Percentiles rank a stretch among this genome's conserved stretches.
Conservation (phyloP, 495 filamentous ascomycete species). For the Podospora comata region DNA sequence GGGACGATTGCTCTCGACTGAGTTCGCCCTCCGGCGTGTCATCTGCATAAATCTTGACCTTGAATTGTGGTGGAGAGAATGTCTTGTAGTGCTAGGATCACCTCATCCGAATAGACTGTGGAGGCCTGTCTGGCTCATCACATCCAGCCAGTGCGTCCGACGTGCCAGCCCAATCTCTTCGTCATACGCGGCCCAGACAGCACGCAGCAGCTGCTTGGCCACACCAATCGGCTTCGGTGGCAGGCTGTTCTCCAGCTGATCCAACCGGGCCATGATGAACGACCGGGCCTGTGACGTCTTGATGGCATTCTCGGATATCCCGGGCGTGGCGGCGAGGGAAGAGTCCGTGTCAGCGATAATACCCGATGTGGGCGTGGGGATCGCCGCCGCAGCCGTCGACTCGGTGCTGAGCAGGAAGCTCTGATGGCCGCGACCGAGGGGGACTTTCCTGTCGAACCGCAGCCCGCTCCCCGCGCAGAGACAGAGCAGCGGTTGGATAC, state of each 20-base stretch:
- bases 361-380: background rate
- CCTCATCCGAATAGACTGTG: conserved; percentile 34
- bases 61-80: background rate
- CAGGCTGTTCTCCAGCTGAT: conserved; percentile 30
- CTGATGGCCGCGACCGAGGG: conserved; percentile 16
- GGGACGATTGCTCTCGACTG: conserved; percentile 24
- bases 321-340: background rate
- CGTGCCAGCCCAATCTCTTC: conserved; percentile 29
- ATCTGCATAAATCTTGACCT: background rate
- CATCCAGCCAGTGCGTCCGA: conserved; percentile 36
- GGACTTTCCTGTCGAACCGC: conserved; percentile 29
- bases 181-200: conserved; percentile 35
- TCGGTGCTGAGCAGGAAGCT: conserved; percentile 24
- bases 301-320: conserved; percentile 21
- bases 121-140: conserved; percentile 33
- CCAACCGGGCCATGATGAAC: conserved; percentile 30
- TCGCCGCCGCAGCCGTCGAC: background rate
- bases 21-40: background rate
- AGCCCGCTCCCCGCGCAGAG: conserved; percentile 35
- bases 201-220: conserved; percentile 33
- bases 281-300: conserved; percentile 28
- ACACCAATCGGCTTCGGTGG: conserved; percentile 36
- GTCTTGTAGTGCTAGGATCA: background rate
- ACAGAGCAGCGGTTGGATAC: conserved; percentile 36
- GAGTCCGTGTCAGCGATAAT: background rate